Percentiles rank a stretch among this genome's conserved stretches.
Evolutionary conservation across 2,329 filamentous ascomycete species (phyloP).

Genomic region (Xylaria sp.): DNA sequence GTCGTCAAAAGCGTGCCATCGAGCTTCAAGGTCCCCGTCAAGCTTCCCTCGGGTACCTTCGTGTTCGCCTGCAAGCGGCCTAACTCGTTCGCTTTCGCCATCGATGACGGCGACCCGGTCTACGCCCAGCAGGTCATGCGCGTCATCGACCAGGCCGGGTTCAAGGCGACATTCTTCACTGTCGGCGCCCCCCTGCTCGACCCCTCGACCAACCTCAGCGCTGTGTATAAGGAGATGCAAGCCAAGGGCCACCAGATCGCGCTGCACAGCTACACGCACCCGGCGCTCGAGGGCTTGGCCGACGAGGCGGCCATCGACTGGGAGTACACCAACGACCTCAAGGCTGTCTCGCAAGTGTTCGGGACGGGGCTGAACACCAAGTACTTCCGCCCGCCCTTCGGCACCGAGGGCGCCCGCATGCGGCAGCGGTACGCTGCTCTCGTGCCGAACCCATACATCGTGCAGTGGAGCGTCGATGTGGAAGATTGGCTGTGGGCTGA

Average conservation of each 20-base stretch:
- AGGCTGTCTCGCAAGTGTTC: slow-evolving; percentile 51
- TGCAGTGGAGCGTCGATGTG: slow-evolving; percentile 73
- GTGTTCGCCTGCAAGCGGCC: slow-evolving; percentile 69
- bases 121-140: slow-evolving; percentile 65
- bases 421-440: slow-evolving; percentile 65
- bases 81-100: slow-evolving; percentile 74
- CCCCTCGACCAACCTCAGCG: slow-evolving; percentile 63
- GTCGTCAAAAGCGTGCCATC: slow-evolving; percentile 61
- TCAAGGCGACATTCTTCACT: slow-evolving; percentile 75
- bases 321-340: slow-evolving; percentile 64
- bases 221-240: slow-evolving; percentile 68
- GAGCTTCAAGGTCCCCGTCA: slow-evolving; percentile 58
- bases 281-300: slow-evolving; percentile 65
- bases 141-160: slow-evolving; percentile 64
- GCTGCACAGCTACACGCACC: slow-evolving; percentile 71
- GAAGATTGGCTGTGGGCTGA: slow-evolving; percentile 74
- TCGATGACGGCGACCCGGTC: slow-evolving; percentile 69
- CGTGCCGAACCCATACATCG: slow-evolving; percentile 60
- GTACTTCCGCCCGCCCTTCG: slow-evolving; percentile 75
- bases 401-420: slow-evolving; percentile 70
- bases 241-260: slow-evolving; percentile 70
- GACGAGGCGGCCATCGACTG: slow-evolving; percentile 62
- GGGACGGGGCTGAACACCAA: slow-evolving; percentile 38
- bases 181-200: slow-evolving; percentile 68
- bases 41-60: slow-evolving; percentile 65